A percentile compares a stretch with the other conserved stretches of the same genome.
phyloP scores from a whole-genome alignment of 2,329 filamentous ascomycete species.

The Stagonosporopsis cucurbitacearum region DNA sequence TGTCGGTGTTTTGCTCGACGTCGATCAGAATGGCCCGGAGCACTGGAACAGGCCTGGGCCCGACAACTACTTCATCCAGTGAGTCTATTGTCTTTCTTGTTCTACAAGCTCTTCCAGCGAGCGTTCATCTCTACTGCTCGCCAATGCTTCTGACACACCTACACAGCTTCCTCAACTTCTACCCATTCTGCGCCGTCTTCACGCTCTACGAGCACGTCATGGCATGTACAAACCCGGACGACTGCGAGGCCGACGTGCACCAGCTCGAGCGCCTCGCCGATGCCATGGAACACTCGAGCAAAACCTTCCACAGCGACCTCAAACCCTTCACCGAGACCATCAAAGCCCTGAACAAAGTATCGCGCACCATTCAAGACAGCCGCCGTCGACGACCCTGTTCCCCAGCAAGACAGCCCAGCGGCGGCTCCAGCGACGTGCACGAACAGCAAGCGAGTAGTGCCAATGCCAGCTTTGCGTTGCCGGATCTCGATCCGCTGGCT shows the following conservation, averaged over 20 bases:
- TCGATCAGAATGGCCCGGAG: slow-evolving; percentile 6
- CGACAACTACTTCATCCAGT: slow-evolving; percentile 22
- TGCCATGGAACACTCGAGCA: slow-evolving; percentile 29
- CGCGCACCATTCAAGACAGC: slow-evolving; percentile 33
- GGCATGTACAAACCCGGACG: slow-evolving; percentile 26
- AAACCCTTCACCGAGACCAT: slow-evolving; percentile 35
- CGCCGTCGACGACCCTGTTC: slow-evolving; percentile 6
- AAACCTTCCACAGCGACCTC: slow-evolving; percentile 21
- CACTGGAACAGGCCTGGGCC: background rate
- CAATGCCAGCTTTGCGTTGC: slow-evolving; percentile 3
- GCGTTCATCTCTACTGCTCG: background rate
- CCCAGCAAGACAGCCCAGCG: background rate
- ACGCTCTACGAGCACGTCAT: slow-evolving; percentile 40
- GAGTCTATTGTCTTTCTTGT: slow-evolving; percentile 1
- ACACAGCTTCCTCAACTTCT: slow-evolving; percentile 38
- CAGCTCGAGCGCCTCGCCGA: slow-evolving; percentile 31
- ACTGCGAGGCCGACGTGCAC: slow-evolving; percentile 35
- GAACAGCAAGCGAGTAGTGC: background rate
- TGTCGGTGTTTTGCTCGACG: slow-evolving; percentile 29
- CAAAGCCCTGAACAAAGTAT: slow-evolving; percentile 39
- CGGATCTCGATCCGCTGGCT: slow-evolving; percentile 24
- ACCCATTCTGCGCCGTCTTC: slow-evolving; percentile 41
- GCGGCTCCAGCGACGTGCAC: background rate
- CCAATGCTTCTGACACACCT: background rate
- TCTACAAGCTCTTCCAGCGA: too few species aligned